Base-by-base conservation (phyloP, 805 yeast genomes). In the Candida jianshihensis region DNA sequence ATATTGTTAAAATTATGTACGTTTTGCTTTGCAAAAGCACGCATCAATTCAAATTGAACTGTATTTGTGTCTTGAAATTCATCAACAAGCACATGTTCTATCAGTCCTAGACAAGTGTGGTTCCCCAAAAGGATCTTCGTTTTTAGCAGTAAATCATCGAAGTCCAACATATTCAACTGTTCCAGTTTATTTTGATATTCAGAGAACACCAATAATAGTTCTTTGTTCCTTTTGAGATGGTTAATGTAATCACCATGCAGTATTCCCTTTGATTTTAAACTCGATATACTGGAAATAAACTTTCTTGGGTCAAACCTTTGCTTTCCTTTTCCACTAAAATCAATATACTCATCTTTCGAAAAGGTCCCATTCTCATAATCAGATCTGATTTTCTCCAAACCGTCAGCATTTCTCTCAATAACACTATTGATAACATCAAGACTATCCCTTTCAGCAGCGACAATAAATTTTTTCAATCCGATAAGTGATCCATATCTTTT, bases 51-150 rank as follows among this genome's bases (percentile, higher is more conserved):
- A 44, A 87, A 65, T 54, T 90, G 97, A 14, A 87, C 67, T 25
- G 65, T 65, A 48, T 83, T 86, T 0, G 97, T 88, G 49, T 92
- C 98, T 60, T 90, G 97, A 50, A 88, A 90, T 59, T 90, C 98
- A 60, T 90, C 98, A 6, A 92, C 86, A 15, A 90, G 63, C 0
- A 88, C 87, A 49, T 87, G 92, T 43, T 74, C 63, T 4, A 82
- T 59, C 34, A 32, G 25, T 4, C 63, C 20, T 9, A 50, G 37
- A 19, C 46, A 40, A 9, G 24, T 33, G 5, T 36, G 21, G 9
- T 26, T 16, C 18, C 60, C 42, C 12, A 89, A 52, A 10, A 89
- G 60, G 13, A 61, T 57, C 40, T 65, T 61, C 17, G 87, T 70
- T 30, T 63, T 57, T 30, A 85, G 50, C 21, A 92, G 61, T 36